These are phyloP conservation scores for Phytophthora sojae DNA, from an alignment of 352 stramenopile species.

Conservation along the genomic window DNA sequence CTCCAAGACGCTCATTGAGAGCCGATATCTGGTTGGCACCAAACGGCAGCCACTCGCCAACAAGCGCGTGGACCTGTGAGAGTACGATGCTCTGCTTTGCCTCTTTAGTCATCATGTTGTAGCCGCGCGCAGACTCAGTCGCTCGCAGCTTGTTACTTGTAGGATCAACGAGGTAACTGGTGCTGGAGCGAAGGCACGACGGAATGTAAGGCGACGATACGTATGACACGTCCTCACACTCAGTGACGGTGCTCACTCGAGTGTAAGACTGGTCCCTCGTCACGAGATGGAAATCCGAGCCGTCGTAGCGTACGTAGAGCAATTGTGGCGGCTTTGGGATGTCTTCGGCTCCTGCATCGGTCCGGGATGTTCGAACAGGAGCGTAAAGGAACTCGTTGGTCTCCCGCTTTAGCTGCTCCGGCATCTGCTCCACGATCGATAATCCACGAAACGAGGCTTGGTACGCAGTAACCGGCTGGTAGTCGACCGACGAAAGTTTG, in stretches of 20 bases:
- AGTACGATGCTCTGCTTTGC: conserved; percentile 96
- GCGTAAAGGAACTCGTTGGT: conserved; percentile 60
- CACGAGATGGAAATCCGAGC: conserved; percentile 76
- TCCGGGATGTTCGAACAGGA: conserved; percentile 18
- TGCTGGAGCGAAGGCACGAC: conserved; percentile 94
- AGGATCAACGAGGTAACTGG: conserved; percentile 86
- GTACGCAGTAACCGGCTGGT: conserved; percentile 97
- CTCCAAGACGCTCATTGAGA: conserved; percentile 96
- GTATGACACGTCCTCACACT: conserved; percentile 97
- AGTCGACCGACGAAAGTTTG: conserved; percentile 93
- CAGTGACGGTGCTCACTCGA: conserved; percentile 94
- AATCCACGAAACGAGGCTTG: conserved; percentile 92
- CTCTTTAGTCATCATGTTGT: conserved; percentile 93
- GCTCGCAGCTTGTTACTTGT: conserved; percentile 95
- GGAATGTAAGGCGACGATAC: conserved; percentile 97
- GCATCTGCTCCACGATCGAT: conserved; percentile 90
- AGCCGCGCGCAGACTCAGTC: conserved; percentile 87
- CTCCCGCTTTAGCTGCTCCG: conserved; percentile 74
- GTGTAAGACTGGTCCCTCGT: conserved; percentile 69
- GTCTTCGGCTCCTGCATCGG: conserved; percentile 1
- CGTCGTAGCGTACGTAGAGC: conserved; percentile 65
- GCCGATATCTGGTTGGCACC: conserved; percentile 97
- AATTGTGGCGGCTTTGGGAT: conserved; percentile 32
- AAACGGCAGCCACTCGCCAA: conserved; percentile 98
- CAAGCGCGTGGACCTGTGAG: conserved; percentile 95